A percentile compares a stretch with the other conserved stretches of the same genome.
Conservation (phyloP, 768 basidiomycete species). For the Cubamyces sp. region DNA sequence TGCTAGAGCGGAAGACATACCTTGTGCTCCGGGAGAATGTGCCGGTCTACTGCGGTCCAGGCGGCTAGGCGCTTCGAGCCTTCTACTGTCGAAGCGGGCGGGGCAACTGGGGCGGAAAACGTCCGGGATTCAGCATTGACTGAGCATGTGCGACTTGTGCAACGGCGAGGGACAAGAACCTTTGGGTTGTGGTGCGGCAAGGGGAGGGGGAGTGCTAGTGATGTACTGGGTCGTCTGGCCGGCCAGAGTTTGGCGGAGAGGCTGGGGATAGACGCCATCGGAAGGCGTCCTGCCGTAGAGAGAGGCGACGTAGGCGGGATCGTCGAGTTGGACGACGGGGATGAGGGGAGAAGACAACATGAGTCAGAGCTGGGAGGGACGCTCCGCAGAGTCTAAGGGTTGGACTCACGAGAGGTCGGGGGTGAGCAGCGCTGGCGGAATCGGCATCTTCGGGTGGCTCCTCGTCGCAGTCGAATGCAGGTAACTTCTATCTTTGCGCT, state of each 20-base stretch:
- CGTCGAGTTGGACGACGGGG: slow-evolving; percentile 13
- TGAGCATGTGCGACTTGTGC: too few species aligned
- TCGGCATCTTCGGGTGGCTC: slow-evolving; percentile 29
- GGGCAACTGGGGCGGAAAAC: slow-evolving; percentile 13
- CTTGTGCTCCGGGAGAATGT: slow-evolving; percentile 82
- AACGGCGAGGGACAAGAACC: slow-evolving; percentile 9
- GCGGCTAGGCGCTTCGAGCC: slow-evolving; percentile 89
- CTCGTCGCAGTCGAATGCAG: neutral
- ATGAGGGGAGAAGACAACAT: slow-evolving; percentile 18
- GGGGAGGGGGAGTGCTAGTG: slow-evolving; percentile 6
- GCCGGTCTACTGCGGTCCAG: slow-evolving; percentile 90
- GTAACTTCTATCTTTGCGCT: neutral
- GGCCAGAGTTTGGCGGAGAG: slow-evolving; percentile 26
- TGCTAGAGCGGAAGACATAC: slow-evolving; percentile 46
- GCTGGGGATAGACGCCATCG: slow-evolving; percentile 28
- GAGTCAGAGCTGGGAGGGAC: slow-evolving; percentile 4
- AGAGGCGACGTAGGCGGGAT: neutral
- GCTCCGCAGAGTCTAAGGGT: neutral
- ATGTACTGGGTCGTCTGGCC: slow-evolving; percentile 16
- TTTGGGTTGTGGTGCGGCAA: slow-evolving; percentile 7
- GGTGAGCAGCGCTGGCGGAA: slow-evolving; percentile 31
- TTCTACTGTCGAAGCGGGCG: slow-evolving; percentile 60
- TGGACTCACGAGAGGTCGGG: slow-evolving; percentile 33
- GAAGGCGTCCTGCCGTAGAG: slow-evolving; percentile 25
- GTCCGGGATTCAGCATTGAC: neutral